phyloP scores from a whole-genome alignment of 2,329 filamentous ascomycete species.

The Fusarium anguioides region DNA sequence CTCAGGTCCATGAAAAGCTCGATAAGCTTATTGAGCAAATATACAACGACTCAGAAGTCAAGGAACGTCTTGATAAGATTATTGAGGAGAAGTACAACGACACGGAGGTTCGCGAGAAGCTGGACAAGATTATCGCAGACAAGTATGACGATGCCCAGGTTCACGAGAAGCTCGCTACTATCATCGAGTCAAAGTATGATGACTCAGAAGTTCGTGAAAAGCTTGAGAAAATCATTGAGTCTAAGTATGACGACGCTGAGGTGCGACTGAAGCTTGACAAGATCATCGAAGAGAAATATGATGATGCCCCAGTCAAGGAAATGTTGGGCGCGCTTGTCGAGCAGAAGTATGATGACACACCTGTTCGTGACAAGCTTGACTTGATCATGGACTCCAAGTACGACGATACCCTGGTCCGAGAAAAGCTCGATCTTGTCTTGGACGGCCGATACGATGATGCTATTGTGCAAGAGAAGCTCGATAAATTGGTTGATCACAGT shows the following conservation, averaged over 20 bases:
- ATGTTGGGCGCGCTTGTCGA: constrained; percentile 39
- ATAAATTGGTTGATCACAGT: constrained; percentile 69
- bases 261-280: constrained; percentile 42
- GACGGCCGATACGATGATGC: constrained; percentile 62
- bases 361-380: constrained; percentile 54
- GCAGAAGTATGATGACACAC: constrained; percentile 46
- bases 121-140: constrained; percentile 23
- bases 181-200: constrained; percentile 50
- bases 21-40: constrained; percentile 42
- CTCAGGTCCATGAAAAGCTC: constrained; percentile 48
- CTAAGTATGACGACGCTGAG: constrained; percentile 68
- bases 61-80: constrained; percentile 44
- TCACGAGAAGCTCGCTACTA: constrained; percentile 63
- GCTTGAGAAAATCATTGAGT: constrained; percentile 49
- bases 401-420: constrained; percentile 48
- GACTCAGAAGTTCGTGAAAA: constrained; percentile 47
- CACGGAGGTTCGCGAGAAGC: constrained; percentile 14
- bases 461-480: constrained; percentile 53
- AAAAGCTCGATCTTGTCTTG: constrained; percentile 46
- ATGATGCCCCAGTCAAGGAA: constrained; percentile 47
- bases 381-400: constrained; percentile 51
- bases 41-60: constrained; percentile 45
- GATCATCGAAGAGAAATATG: constrained; percentile 45
- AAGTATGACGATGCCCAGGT: constrained; percentile 67
- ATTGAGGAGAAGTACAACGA: constrained; percentile 25